A percentile compares a stretch with the other conserved stretches of the same genome.
Conservation (phyloP, 768 basidiomycete species). For the Russula dissimulans region DNA sequence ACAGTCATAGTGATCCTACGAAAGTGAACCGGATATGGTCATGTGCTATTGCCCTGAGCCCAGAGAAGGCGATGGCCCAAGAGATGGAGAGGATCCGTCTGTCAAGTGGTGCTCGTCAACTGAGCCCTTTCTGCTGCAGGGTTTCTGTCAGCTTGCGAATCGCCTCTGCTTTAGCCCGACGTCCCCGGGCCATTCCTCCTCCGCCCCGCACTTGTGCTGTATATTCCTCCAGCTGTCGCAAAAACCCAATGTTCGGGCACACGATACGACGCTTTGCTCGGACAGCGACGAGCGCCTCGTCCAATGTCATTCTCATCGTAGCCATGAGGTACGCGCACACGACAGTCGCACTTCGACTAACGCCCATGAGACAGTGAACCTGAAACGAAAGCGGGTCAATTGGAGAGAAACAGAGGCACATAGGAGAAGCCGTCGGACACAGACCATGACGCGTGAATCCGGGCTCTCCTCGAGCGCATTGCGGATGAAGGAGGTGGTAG, state of each 20-base stretch:
- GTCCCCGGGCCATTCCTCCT: neutral
- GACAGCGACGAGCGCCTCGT: conserved; percentile 24
- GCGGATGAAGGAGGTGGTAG: conserved; percentile 43
- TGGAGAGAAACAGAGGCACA: neutral
- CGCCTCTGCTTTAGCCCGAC: neutral
- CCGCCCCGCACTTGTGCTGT: neutral
- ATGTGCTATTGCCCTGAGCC: too few relatives aligned
- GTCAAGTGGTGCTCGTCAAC: neutral
- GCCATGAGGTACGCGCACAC: conserved; percentile 57
- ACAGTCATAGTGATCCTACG: too few relatives aligned
- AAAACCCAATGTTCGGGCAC: conserved; percentile 28
- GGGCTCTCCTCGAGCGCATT: conserved; percentile 37
- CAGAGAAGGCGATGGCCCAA: too few relatives aligned
- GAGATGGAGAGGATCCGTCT: neutral
- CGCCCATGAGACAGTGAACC: conserved; percentile 74
- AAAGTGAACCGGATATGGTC: too few relatives aligned
- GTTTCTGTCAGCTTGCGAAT: neutral
- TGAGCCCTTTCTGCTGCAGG: neutral
- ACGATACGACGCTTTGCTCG: conserved; percentile 22
- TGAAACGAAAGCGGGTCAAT: conserved; percentile 20
- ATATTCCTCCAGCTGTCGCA: conserved; percentile 22
- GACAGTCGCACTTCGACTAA: conserved; percentile 68
- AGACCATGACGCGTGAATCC: conserved; percentile 40
- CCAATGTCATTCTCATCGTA: conserved; percentile 22
- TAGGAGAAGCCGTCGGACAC: conserved; percentile 14